Evolutionary conservation across 2,329 filamentous ascomycete genomes (phyloP).

Genomic region (Alternaria arbusti): DNA sequence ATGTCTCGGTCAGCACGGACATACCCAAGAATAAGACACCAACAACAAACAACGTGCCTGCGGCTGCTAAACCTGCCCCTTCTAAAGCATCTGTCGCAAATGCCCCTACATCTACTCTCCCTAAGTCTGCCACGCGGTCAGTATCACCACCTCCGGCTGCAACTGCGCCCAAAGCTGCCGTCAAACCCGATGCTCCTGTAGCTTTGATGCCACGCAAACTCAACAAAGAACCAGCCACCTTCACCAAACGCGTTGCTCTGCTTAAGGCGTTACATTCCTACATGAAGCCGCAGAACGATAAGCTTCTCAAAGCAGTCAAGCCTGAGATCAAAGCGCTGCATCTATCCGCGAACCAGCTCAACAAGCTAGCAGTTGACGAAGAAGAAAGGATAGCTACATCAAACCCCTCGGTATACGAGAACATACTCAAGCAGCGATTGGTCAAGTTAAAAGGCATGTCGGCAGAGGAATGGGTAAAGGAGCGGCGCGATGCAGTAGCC

Average conservation of each 20-base stretch:
- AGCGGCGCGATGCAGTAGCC: slow-evolving; percentile 51
- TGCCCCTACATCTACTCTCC: slow-evolving; percentile 10
- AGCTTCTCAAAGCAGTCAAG: slow-evolving; percentile 61
- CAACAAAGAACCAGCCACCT: slow-evolving; percentile 54
- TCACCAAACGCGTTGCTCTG: slow-evolving; percentile 40
- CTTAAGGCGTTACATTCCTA: slow-evolving; percentile 70
- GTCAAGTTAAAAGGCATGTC: slow-evolving; percentile 78
- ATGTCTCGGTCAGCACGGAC: slow-evolving; percentile 34
- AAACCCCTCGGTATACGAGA: slow-evolving; percentile 75
- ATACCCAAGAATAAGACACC: slow-evolving; percentile 19
- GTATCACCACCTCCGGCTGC: slow-evolving; percentile 41
- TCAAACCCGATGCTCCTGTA: slow-evolving; percentile 51
- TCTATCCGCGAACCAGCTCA: slow-evolving; percentile 69
- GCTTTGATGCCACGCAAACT: slow-evolving; percentile 72
- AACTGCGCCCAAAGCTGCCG: slow-evolving; percentile 14
- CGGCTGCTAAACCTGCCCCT: background rate
- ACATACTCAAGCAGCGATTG: slow-evolving; percentile 83
- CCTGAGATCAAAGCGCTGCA: slow-evolving; percentile 61
- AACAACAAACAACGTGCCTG: slow-evolving; percentile 11
- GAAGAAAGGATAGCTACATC: slow-evolving; percentile 77
- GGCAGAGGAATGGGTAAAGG: slow-evolving; percentile 72
- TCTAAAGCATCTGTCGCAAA: slow-evolving; percentile 9
- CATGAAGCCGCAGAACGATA: slow-evolving; percentile 70
- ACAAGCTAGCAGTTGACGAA: slow-evolving; percentile 73
- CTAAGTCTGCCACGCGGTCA: slow-evolving; percentile 34